phyloP scores from a whole-genome alignment of 495 filamentous ascomycete genomes.

The Tuber magnatum region DNA sequence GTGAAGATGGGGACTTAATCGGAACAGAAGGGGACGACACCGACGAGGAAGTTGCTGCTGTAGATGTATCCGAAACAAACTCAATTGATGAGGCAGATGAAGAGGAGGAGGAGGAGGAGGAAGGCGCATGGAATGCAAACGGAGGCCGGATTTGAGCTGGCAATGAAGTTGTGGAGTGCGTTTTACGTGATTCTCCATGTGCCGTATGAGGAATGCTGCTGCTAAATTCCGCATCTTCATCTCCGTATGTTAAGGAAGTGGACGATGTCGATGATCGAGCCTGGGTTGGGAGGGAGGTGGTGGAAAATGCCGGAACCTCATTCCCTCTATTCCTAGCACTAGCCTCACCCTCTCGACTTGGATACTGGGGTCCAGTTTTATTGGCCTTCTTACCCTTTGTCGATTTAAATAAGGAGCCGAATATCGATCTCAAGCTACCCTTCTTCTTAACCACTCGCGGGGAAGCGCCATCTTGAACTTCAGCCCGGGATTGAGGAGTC shows the following conservation, averaged over 20 bases:
- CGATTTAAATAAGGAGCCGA: slow-evolving; percentile 31
- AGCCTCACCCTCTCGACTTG: slow-evolving; percentile 12
- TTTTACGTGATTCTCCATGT: slow-evolving; percentile 7
- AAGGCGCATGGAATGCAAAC: slow-evolving; percentile 29
- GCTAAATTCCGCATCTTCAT: slow-evolving; percentile 20
- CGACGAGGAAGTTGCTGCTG: slow-evolving; percentile 33
- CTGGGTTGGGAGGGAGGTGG: slow-evolving; percentile 27
- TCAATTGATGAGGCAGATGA: slow-evolving; percentile 35
- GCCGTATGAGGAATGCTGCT: slow-evolving; percentile 11
- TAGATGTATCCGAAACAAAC: slow-evolving; percentile 32
- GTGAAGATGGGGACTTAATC: slow-evolving; percentile 31
- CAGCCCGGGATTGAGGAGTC: background rate
- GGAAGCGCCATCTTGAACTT: background rate
- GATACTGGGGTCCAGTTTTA: slow-evolving; percentile 1
- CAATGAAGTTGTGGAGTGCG: slow-evolving; percentile 28
- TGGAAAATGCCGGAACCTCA: slow-evolving; percentile 19
- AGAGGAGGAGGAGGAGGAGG: slow-evolving; percentile 34
- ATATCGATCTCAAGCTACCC: slow-evolving; percentile 33
- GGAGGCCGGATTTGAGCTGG: slow-evolving; percentile 34
- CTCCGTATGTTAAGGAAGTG: slow-evolving; percentile 9
- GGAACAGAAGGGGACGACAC: slow-evolving; percentile 36
- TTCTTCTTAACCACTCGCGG: slow-evolving; percentile 26
- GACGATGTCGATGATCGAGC: background rate
- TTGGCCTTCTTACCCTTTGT: slow-evolving; percentile 14
- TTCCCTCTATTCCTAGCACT: slow-evolving; percentile 9